A percentile compares a stretch with the other conserved stretches of the same genome.
Conservation (phyloP, 2,329 filamentous ascomycete species). For the Fusarium veterinarium region DNA sequence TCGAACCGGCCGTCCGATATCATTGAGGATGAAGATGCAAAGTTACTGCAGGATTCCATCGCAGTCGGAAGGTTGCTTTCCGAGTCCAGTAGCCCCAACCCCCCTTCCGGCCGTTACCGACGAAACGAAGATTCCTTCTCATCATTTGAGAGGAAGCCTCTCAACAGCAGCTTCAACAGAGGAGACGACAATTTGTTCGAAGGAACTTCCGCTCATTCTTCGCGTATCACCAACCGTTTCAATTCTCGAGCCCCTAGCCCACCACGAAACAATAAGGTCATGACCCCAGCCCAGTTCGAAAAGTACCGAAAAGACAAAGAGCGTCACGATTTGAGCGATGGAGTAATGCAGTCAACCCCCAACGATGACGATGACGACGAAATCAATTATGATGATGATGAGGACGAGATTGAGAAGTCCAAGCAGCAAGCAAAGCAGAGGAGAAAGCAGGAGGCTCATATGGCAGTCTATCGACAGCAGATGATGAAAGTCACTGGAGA, state of each 20-base stretch:
- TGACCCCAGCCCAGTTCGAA: slow-evolving; percentile 91
- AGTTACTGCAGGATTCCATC: slow-evolving; percentile 63
- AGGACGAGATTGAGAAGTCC: slow-evolving; percentile 82
- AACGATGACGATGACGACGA: slow-evolving; percentile 72
- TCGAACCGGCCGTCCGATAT: slow-evolving; percentile 52
- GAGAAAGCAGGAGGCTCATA: slow-evolving; percentile 88
- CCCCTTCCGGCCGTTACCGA: slow-evolving; percentile 48
- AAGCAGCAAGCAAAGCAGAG: slow-evolving; percentile 80
- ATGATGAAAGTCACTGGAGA: slow-evolving; percentile 98
- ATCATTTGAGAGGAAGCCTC: slow-evolving; percentile 45
- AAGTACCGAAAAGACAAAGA: slow-evolving; percentile 81
- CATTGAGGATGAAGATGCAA: slow-evolving; percentile 65
- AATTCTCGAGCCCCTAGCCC: slow-evolving; percentile 51
- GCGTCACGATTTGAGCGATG: slow-evolving; percentile 61
- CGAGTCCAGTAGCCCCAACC: slow-evolving; percentile 34
- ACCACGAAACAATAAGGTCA: slow-evolving; percentile 78
- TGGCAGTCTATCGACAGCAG: slow-evolving; percentile 89
- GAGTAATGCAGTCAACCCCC: slow-evolving; percentile 56
- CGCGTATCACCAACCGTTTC: slow-evolving; percentile 52
- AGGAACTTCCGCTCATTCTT: slow-evolving; percentile 54
- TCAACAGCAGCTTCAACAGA: slow-evolving; percentile 51
- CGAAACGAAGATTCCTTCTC: slow-evolving; percentile 56
- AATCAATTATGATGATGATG: slow-evolving; percentile 76
- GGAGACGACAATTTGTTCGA: slow-evolving; percentile 69
- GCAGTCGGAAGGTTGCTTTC: slow-evolving; percentile 61